These are phyloP conservation scores for Solanum corneliomulleri DNA, from an alignment of 257 asterid genomes.

Conservation along the genomic window DNA sequence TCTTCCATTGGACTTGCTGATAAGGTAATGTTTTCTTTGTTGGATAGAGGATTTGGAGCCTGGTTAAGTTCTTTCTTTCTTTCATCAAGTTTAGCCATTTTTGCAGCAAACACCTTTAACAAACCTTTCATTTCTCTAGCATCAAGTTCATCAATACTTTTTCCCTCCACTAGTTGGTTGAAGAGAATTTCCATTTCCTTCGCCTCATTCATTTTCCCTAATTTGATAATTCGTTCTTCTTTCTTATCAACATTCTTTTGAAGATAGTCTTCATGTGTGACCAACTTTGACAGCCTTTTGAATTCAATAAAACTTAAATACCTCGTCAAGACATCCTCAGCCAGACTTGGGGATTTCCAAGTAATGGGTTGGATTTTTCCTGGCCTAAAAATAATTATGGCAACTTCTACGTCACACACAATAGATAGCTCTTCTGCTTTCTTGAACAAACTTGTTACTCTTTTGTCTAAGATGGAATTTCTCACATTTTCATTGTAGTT, in stretches of 20 bases:
- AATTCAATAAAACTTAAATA: background rate
- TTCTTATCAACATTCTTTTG: background rate
- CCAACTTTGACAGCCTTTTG: background rate
- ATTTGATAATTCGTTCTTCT: too few species aligned
- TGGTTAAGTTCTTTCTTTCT: too few species aligned
- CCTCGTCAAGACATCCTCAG: background rate
- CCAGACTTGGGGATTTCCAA: background rate
- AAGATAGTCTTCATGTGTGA: conserved; percentile 18
- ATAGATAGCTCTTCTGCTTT: background rate
- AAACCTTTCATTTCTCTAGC: too few species aligned
- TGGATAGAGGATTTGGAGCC: too few species aligned
- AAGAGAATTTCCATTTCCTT: too few species aligned
- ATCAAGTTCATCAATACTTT: too few species aligned
- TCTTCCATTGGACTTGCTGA: too few species aligned
- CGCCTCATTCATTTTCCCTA: too few species aligned
- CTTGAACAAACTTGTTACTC: background rate
- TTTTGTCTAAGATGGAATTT: conserved; percentile 5
- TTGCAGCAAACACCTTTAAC: too few species aligned
- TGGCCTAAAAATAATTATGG: background rate
- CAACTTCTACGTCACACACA: background rate
- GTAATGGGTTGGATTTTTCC: background rate
- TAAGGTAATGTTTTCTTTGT: too few species aligned
- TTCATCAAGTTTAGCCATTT: too few species aligned
- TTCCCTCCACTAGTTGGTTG: too few species aligned
- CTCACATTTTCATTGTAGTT: conserved; percentile 11